These are phyloP conservation scores for Aureobasidium lini DNA, from an alignment of 2,329 filamentous ascomycete genomes.

Conservation along the genomic window DNA sequence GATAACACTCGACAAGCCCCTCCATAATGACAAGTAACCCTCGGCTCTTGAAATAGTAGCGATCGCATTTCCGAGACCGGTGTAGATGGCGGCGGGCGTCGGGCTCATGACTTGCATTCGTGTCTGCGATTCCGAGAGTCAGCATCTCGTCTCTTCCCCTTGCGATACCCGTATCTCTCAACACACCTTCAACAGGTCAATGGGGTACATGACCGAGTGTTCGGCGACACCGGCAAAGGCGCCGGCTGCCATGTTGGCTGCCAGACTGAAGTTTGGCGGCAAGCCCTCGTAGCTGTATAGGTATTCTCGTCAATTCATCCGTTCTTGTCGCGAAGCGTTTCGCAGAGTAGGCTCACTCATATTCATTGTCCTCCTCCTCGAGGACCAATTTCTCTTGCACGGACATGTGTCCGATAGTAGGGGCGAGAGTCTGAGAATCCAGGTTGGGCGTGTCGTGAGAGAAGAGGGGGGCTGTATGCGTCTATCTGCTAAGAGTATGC, in stretches of 20 bases:
- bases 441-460: not conserved
- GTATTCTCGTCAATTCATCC: conserved; percentile 11
- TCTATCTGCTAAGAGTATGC: not conserved
- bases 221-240: conserved; percentile 96
- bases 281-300: conserved; percentile 73
- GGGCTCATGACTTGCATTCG: conserved; percentile 96
- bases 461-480: not conserved
- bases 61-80: conserved; percentile 83
- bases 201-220: conserved; percentile 98
- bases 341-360: conserved; percentile 17
- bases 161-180: not conserved
- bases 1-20: conserved; percentile 92
- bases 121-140: conserved; percentile 51
- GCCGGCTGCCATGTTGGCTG: conserved; percentile 91
- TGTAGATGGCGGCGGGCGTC: conserved; percentile 71
- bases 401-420: conserved; percentile 21
- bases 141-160: not conserved
- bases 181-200: conserved; percentile 91
- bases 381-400: conserved; percentile 27
- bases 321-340: not conserved
- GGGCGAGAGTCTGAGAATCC: conserved; percentile 14
- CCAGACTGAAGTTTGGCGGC: conserved; percentile 85
- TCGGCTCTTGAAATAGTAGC: conserved; percentile 87
- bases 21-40: conserved; percentile 86
- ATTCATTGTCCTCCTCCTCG: conserved; percentile 30